Evolutionary conservation across 1,139 yeast species (phyloP).

Genomic region (Geotrichum cucujoidarum): DNA sequence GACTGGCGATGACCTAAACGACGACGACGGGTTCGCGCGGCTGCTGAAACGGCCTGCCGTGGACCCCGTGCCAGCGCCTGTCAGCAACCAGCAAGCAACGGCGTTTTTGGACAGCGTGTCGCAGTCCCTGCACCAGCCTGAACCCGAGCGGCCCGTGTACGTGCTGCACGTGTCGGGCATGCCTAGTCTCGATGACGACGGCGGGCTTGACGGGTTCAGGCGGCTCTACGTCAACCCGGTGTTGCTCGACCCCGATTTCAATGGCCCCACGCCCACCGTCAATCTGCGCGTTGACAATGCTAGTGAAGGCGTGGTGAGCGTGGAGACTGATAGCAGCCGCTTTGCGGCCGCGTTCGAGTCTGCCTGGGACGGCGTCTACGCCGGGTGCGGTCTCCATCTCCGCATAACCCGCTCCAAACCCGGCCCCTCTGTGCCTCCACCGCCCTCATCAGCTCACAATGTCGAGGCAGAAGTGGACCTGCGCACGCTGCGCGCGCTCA

Average conservation of each 20-base stretch:
- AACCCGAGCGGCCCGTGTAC: not conserved
- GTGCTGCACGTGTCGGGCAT: no score
- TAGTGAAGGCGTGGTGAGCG: not conserved
- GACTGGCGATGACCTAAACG: not conserved
- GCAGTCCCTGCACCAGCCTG: no score
- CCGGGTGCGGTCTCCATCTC: not conserved
- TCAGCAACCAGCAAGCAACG: not conserved
- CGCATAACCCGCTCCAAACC: not conserved
- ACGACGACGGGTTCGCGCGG: not conserved
- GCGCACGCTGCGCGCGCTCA: slow-evolving; percentile 22
- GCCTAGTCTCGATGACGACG: no score
- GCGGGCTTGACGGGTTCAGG: not conserved
- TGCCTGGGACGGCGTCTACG: slow-evolving; percentile 1
- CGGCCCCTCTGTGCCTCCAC: not conserved
- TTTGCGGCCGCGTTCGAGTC: not conserved
- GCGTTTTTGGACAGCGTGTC: not conserved
- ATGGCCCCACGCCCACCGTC: not conserved
- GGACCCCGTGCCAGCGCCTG: not conserved
- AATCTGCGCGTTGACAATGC: not conserved
- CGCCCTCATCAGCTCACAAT: no score
- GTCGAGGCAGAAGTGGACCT: not conserved
- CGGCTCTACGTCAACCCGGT: not conserved
- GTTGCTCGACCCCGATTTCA: not conserved
- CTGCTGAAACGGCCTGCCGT: not conserved
- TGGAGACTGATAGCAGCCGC: not conserved